phyloP scores from a whole-genome alignment of 2,329 filamentous ascomycete genomes.

The Amauroascus niger region DNA sequence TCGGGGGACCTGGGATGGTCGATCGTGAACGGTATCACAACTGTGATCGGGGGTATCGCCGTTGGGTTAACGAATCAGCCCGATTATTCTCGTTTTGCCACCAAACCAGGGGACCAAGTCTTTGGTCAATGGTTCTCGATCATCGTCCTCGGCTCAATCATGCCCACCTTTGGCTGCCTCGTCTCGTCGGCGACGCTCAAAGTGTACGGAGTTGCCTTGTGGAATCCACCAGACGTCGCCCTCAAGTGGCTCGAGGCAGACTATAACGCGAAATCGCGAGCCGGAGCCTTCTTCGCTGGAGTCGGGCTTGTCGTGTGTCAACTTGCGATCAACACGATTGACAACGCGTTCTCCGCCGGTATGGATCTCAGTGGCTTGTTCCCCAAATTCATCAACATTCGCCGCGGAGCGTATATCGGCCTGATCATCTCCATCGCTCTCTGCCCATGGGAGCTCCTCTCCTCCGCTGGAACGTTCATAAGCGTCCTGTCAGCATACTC shows the following conservation, averaged over 20 bases:
- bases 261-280: slow-evolving; percentile 29
- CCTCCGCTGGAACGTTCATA: slow-evolving; percentile 40
- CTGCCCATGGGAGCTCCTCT: slow-evolving; percentile 45
- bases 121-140: slow-evolving; percentile 34
- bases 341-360: slow-evolving; percentile 43
- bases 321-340: slow-evolving; percentile 33
- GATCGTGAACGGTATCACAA: slow-evolving; percentile 34
- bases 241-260: slow-evolving; percentile 31
- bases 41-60: slow-evolving; percentile 38
- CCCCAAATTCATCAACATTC: slow-evolving; percentile 47
- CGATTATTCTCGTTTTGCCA: slow-evolving; percentile 35
- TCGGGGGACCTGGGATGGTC: slow-evolving; percentile 27
- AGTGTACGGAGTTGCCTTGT: slow-evolving; percentile 32
- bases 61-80: slow-evolving; percentile 37
- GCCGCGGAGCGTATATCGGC: slow-evolving; percentile 43
- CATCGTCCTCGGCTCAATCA: slow-evolving; percentile 33
- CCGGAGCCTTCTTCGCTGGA: slow-evolving; percentile 41
- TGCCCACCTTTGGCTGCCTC: slow-evolving; percentile 36
- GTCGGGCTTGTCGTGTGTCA: slow-evolving; percentile 39
- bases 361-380: slow-evolving; percentile 48
- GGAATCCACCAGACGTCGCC: slow-evolving; percentile 38
- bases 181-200: slow-evolving; percentile 25
- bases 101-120: slow-evolving; percentile 34
- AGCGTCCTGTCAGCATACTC: slow-evolving; percentile 38
- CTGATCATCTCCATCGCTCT: slow-evolving; percentile 13